Evolutionary conservation across 306 rosid species (phyloP), one percentile per base, ranked within the genome.

Genomic region (Spatholobus suberectus): DNA sequence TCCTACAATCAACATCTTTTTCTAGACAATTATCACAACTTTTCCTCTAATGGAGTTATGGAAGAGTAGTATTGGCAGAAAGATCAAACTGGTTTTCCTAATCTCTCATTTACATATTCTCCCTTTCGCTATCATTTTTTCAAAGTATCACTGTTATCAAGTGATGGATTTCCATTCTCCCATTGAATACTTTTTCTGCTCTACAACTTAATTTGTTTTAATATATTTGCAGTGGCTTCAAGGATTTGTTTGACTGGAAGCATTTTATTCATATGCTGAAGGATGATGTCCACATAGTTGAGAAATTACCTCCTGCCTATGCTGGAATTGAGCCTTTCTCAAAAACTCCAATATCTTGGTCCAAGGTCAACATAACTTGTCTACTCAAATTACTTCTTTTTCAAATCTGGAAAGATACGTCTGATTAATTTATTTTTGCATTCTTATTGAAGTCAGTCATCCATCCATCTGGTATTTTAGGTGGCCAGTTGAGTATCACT

Each of bases 161-260:
- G 70, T 75, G 80, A 52, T 61, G 44, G 13, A 54, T 79, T 75
- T 54, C 69, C 70, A 43, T 77, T 38, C 63, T 67, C 44, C 4
- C n/a, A 12, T 75, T 78, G 12, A 61, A 69, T 71, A 38, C 65
- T 80, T 80, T 44, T 65, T 44, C 15, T 11, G 68, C 43, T 84
- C 43, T 52, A 61, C 29, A 32, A 68, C 68, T 83, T 77, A 26
- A 78, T 82, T 62, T 46, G 49, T 69, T 82, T 84, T 43, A 29
- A 73, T 72, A 62, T 84, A 37, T 85, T 78, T 86, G 81, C 92
- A 94, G 99, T 83, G 98, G 89, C 82, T 96, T 96, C 85, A 96
- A 96, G 86, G 98, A 96, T 89, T 90, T 96, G 85, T 96, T 96
- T 88, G 94, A 96, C 84, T 96, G 97, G 99, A 87, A 82, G 85